phyloP scores from a whole-genome alignment of 2,329 filamentous ascomycete species.

The Hypomyces rosellus region DNA sequence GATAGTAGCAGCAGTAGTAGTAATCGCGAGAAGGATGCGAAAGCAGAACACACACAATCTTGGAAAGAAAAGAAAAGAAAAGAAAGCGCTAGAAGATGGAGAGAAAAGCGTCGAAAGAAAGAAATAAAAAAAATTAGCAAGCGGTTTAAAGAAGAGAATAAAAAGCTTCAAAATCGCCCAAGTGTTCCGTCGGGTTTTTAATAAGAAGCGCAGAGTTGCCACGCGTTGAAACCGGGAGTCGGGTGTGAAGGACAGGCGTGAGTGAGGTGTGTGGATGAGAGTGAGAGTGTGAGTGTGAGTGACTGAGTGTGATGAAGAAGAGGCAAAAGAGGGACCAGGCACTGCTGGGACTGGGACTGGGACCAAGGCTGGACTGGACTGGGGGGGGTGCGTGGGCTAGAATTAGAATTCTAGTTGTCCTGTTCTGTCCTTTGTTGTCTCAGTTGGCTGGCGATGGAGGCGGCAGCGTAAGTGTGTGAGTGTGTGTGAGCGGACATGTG shows the following conservation, averaged over 20 bases:
- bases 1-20: too few relatives aligned
- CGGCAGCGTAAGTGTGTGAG: too few relatives aligned
- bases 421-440: too few relatives aligned
- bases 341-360: too few relatives aligned
- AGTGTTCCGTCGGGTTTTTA: background rate
- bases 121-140: background rate
- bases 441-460: too few relatives aligned
- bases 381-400: background rate
- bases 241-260: too few relatives aligned
- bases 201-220: background rate
- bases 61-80: background rate
- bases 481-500: too few relatives aligned
- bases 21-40: background rate
- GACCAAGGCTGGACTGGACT: too few relatives aligned
- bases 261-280: too few relatives aligned
- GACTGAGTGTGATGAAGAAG: too few relatives aligned
- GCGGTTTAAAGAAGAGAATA: slow-evolving; percentile 2
- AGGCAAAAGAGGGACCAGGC: too few relatives aligned
- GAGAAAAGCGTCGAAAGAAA: background rate
- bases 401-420: background rate
- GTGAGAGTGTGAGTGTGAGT: too few relatives aligned
- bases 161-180: background rate
- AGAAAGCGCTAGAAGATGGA: background rate
- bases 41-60: background rate
- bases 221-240: background rate